Base-by-base conservation (phyloP, 257 asterid species). In the Nicotiana attenuata region DNA sequence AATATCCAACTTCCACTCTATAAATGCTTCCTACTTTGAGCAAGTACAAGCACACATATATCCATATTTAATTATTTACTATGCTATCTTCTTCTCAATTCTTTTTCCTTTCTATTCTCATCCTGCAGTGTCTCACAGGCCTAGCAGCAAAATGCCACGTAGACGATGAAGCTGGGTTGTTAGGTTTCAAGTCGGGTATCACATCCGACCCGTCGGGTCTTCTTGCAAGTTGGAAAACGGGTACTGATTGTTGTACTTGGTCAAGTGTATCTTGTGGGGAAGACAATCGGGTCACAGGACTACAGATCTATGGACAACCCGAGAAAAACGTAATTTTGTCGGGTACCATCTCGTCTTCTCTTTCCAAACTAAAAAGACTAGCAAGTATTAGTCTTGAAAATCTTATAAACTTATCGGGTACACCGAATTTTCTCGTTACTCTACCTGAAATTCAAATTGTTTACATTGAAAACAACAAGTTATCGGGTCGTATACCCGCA, bases 161-260 rank as follows among this genome's bases (percentile, higher is more conserved):
- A 60, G 69, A 80, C 8, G 81, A 83, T 33, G 59, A 68, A 56
- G 3, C 60, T 6, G 77, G 81, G 20, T 19, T 83, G 82, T 31
- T 83, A 52, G 86, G 28, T 4, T 83, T 83, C 86, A 80, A 83
- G 57, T 80, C 68, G 26, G 86, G 83, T 22, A 69, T 80, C 65
- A 45, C 16, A 22, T 56, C 82, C 4, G 85, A 84, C 81, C 87
- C 85, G 5, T 65, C 81, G 7, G 81, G 85, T 52, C 10, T 84
- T 33, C 67, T 81, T 11, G 6, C 78, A 50, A 33, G 35, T 4
- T 81, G 87, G 87, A 81, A 81, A 57, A 16, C 76, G 1, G 61
- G 59, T 7, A 64, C 80, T 5, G 55, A 81, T 33, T 79, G 87
- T 71, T 81, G 81, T 19, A 59, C 10, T 29, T 84, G 85, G 87